Evolutionary conservation across 257 asterid genomes (phyloP), one percentile per base, ranked within the genome.

Genomic region (Nicotiana obtusifolia): DNA sequence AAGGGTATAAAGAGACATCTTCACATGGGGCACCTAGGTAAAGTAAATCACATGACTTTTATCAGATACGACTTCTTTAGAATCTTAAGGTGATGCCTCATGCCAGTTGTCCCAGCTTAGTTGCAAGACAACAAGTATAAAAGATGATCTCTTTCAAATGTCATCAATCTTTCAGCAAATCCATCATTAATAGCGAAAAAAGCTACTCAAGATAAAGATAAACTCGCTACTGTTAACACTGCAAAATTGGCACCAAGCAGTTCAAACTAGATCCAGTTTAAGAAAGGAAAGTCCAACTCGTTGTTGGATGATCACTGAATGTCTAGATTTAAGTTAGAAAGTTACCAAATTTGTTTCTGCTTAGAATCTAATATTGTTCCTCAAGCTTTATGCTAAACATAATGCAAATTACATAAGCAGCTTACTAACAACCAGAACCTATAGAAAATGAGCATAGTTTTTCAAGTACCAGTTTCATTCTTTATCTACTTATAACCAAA

Each of bases 21-120:
- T 88, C 94, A 87, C 91, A 92, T 88, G 93, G 88, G 88, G 80
- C 77, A 75, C 82, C 30, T 85, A 90, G 89, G 91, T 85, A 37
- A 86, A 83, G 87, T 61, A 81, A 86, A 86, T 86, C 87, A 85
- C 84, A 86, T 76, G 73, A 84, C 85, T 83, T 81, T 56, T 79
- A 86, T 52, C 84, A 83, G 67, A 86, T 82, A 76, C 77, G 65
- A 69, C 86, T 85, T 91, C 86, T 81, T 37, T 68, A 80, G 68
- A 81, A 84, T 83, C 84, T 44, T 81, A 82, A 67, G n/a, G 75
- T 19, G 13, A 33, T 31, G 30, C 53, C 80, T 20, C 77, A 62
- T 73, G 62, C 67, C 66, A 60, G 59, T 69, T 54, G 37, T 64
- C 68, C 71, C 64, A 33, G 64, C 65, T 33, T 60, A 24, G 80